Percentiles rank a stretch among this genome's conserved stretches.
Conservation (phyloP, 495 filamentous ascomycete species). For the Penicillium turbatum region DNA sequence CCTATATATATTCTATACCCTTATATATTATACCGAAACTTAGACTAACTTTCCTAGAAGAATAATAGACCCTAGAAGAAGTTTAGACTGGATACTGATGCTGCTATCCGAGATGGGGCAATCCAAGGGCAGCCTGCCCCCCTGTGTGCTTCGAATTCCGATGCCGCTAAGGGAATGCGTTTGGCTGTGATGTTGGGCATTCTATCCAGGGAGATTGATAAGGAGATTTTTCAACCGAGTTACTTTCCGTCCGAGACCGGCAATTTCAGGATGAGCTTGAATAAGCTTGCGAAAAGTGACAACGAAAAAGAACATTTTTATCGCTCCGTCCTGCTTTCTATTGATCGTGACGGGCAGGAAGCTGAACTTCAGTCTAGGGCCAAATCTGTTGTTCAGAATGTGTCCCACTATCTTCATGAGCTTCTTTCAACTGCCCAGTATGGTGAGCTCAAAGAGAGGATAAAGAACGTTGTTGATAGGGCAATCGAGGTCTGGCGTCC, state of each 20-base stretch:
- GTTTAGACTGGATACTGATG: not conserved
- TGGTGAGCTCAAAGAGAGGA: not conserved
- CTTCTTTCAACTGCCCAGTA: not conserved
- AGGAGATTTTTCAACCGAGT: not conserved
- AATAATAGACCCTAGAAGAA: constrained; percentile 1
- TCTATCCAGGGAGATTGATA: not conserved
- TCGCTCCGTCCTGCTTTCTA: not conserved
- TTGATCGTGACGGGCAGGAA: not conserved
- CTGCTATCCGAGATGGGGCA: constrained; percentile 1
- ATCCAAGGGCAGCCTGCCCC: not conserved
- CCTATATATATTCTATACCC: constrained; percentile 3
- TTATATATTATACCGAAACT: too few species aligned
- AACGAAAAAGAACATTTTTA: not conserved
- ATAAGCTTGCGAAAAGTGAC: not conserved
- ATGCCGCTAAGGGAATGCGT: constrained; percentile 6
- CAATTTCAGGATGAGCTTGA: not conserved
- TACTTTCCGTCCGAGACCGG: not conserved
- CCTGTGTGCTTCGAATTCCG: constrained; percentile 7
- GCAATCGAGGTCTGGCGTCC: not conserved
- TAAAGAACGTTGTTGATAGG: not conserved
- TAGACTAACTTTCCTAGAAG: not conserved
- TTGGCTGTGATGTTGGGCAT: not conserved
- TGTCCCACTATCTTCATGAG: not conserved
- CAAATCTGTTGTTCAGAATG: not conserved
- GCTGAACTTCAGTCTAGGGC: not conserved